Base-by-base conservation (phyloP, 2,329 filamentous ascomycete species). In the Nemania bipapillata region DNA sequence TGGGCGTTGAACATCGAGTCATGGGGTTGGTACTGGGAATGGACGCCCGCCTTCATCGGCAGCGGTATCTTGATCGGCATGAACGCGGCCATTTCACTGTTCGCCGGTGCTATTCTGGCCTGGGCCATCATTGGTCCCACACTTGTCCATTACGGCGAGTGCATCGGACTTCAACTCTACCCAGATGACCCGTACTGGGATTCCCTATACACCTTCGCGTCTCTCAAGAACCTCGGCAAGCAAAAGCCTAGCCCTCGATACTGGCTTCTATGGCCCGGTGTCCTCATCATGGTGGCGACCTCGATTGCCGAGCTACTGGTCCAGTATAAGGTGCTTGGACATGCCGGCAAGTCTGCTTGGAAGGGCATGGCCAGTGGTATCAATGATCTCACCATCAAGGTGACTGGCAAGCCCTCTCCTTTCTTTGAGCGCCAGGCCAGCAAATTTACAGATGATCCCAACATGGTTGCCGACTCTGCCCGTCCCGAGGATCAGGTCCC, bases 21-120 rank as follows among this genome's bases (percentile, higher is more conserved):
- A 69, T 89, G 86, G 86, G 85, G 85, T 56, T 89, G 86, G 86
- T 80, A 82, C 72, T 80, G 87, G 60, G 86, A 88, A 73, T 86
- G 81, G 80, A 88, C 86, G 1, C 86, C 86, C 0, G 86, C 86
- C 50, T 88, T 88, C 77, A 86, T 88, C 64, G 86, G 86, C 20
- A 84, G 83, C 49, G 86, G 86, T 50, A 86, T 89, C 78, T 82
- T 89, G 49, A 86, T 88, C 70, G 86, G 86, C 65, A 79, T 88
- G 70, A 89, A 89, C 77, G 83, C 86, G 35, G 84, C 86, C 47
- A 79, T 87, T 70, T 89, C 86, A 47, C 85, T 89, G 80, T 86
- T 88, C 60, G 80, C 74, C 30, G 87, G 87, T 32, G 84, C 83
- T 24, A 77, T 89, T 57, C 77, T 88, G 22, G 86, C 86, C 30